Percentiles rank a stretch among this genome's conserved stretches.
Conservation (phyloP, 306 rosid genomes). For the Fragaria ananassa region DNA sequence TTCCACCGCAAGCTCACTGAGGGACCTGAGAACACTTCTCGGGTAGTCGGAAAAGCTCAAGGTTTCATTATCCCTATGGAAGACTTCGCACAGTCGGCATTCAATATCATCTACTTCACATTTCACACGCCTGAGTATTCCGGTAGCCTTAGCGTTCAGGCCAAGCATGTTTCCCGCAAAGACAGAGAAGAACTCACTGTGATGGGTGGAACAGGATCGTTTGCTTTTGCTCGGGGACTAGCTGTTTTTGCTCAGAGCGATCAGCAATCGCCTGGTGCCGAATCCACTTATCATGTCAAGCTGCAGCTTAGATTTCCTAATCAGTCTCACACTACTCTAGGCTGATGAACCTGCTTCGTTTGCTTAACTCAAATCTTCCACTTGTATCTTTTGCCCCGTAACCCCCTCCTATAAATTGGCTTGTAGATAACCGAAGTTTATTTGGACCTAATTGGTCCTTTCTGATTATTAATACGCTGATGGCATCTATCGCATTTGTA, state of each 20-base stretch:
- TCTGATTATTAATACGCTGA: no score
- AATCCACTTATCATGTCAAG: constrained; percentile 51
- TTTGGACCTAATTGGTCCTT: background rate
- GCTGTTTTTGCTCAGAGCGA: constrained; percentile 50
- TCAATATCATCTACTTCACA: constrained; percentile 69
- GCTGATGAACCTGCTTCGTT: constrained; percentile 22
- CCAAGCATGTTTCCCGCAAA: constrained; percentile 34
- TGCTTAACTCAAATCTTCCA: background rate
- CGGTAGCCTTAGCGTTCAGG: constrained; percentile 67
- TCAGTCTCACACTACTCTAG: constrained; percentile 27
- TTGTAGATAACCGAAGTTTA: background rate
- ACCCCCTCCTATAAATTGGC: background rate
- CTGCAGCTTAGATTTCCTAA: constrained; percentile 58
- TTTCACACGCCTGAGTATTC: constrained; percentile 56
- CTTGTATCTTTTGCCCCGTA: background rate
- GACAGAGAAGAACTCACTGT: constrained; percentile 46
- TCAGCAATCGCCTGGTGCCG: constrained; percentile 6
- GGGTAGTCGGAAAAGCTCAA: constrained; percentile 59
- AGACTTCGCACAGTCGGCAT: constrained; percentile 53
- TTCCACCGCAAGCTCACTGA: constrained; percentile 59
- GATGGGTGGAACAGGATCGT: constrained; percentile 81
- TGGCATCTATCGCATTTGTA: no score
- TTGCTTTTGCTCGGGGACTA: constrained; percentile 85
- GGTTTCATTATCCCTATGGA: constrained; percentile 67
- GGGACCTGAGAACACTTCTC: constrained; percentile 69